Evolutionary conservation across 2,329 filamentous ascomycete species (phyloP).

Genomic region (Talaromyces rugulosus): DNA sequence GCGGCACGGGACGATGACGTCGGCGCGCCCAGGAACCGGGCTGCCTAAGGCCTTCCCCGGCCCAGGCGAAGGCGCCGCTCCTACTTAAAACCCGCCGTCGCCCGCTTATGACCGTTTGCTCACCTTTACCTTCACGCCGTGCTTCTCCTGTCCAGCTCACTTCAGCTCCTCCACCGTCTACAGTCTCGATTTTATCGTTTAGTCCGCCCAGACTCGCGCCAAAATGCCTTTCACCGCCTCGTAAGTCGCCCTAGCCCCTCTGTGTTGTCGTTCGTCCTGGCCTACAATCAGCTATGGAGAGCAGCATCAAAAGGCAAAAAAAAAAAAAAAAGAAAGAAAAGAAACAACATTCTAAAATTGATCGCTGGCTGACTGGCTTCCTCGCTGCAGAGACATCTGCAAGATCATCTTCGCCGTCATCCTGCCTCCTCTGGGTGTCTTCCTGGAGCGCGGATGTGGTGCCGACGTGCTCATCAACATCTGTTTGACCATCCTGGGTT

Average conservation of each 20-base stretch:
- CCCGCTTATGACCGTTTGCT: not conserved
- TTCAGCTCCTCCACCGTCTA: not conserved
- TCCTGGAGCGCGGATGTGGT: conserved; percentile 88
- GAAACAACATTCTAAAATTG: not conserved
- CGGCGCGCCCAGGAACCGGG: not conserved
- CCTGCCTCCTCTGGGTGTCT: conserved; percentile 85
- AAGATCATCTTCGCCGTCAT: conserved; percentile 85
- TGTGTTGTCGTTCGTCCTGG: not conserved
- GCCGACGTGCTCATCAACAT: conserved; percentile 90
- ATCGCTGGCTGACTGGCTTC: conserved; percentile 4
- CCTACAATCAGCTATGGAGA: not conserved
- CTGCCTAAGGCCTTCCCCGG: not conserved
- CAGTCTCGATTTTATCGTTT: not conserved
- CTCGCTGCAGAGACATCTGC: conserved; percentile 60
- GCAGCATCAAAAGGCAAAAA: not conserved
- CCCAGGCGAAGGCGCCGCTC: not conserved
- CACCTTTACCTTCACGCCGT: too few species aligned
- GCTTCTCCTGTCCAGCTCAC: not conserved
- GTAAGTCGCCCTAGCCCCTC: conserved; percentile 32
- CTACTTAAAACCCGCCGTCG: not conserved
- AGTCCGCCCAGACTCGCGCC: conserved; percentile 17
- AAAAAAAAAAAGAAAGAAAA: not conserved
- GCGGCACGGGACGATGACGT: conserved; percentile 1
- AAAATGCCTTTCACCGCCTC: conserved; percentile 50
- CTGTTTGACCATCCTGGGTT: conserved; percentile 72